Conservation (phyloP, 179 eudicot species). For the Drosera spatulata region DNA sequence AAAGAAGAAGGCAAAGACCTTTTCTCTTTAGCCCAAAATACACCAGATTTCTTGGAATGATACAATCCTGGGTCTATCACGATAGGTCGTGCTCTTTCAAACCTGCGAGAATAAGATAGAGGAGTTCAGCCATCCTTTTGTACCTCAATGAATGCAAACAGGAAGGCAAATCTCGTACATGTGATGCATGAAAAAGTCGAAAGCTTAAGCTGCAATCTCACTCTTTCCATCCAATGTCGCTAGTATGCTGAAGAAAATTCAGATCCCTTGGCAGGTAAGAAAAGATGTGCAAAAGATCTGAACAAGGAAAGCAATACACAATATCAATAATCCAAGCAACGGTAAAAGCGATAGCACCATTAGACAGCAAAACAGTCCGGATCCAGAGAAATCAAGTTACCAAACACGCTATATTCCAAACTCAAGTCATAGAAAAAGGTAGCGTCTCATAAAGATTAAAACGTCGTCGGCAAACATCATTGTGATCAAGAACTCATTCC, state of each 20-base stretch:
- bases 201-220: conserved; percentile 20
- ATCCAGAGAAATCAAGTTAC: not conserved
- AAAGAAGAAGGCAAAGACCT: conserved; percentile 59
- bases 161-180: not conserved
- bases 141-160: not conserved
- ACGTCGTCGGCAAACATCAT: too few relatives aligned
- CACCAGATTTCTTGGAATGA: conserved; percentile 41
- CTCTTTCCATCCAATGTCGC: conserved; percentile 91
- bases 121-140: not conserved
- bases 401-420: too few relatives aligned
- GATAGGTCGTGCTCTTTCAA: conserved; percentile 63
- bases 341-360: not conserved
- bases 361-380: not conserved
- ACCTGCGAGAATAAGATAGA: conserved; percentile 20
- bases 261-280: conserved; percentile 54
- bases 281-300: conserved; percentile 69
- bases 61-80: conserved; percentile 71
- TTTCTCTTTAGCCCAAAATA: conserved; percentile 45
- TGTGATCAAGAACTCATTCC: too few relatives aligned
- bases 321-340: not conserved
- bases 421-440: too few relatives aligned
- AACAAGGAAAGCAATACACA: conserved; percentile 10
- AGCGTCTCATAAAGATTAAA: too few relatives aligned
- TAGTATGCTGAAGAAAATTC: conserved; percentile 76
- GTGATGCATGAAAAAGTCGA: conserved; percentile 2